Evolutionary conservation across 1,284 basidiomycete species (phyloP).

Genomic region (Boletus holoroseus): DNA sequence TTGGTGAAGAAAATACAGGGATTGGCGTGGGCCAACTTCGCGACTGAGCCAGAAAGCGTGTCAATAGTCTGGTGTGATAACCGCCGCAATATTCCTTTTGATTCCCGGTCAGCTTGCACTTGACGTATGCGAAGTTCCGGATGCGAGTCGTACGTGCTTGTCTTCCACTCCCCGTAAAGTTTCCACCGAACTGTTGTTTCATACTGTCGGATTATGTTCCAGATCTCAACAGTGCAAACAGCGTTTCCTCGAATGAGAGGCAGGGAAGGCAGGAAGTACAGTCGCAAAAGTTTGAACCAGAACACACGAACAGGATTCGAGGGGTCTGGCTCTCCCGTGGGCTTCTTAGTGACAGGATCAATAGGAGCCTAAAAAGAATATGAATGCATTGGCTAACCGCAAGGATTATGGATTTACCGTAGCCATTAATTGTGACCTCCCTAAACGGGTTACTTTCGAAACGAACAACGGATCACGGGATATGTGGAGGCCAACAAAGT

Average conservation of each 20-base stretch:
- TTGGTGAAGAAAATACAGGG: constrained; percentile 89
- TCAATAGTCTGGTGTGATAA: constrained; percentile 81
- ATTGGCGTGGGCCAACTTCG: constrained; percentile 91
- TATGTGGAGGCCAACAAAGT: constrained; percentile 70
- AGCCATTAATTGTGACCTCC: constrained; percentile 43
- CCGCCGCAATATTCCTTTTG: constrained; percentile 76
- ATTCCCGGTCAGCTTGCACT: constrained; percentile 70
- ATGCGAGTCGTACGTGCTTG: constrained; percentile 62
- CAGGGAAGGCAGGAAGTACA: constrained; percentile 82
- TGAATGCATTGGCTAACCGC: constrained; percentile 15
- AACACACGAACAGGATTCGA: constrained; percentile 55
- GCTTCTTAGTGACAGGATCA: constrained; percentile 54
- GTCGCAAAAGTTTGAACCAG: constrained; percentile 81
- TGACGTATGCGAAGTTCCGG: constrained; percentile 69
- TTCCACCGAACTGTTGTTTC: constrained; percentile 79
- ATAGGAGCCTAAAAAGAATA: constrained; percentile 38
- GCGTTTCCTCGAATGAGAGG: constrained; percentile 83
- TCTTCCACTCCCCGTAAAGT: constrained; percentile 95
- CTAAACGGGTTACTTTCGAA: constrained; percentile 57
- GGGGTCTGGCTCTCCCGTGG: constrained; percentile 45
- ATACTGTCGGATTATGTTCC: constrained; percentile 78
- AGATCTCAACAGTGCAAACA: constrained; percentile 81
- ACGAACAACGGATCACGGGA: constrained; percentile 65
- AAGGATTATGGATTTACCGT: constrained; percentile 39
- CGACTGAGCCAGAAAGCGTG: constrained; percentile 80